Base-by-base conservation (phyloP, 208 protist species). In the Crithidia acanthocephali region DNA sequence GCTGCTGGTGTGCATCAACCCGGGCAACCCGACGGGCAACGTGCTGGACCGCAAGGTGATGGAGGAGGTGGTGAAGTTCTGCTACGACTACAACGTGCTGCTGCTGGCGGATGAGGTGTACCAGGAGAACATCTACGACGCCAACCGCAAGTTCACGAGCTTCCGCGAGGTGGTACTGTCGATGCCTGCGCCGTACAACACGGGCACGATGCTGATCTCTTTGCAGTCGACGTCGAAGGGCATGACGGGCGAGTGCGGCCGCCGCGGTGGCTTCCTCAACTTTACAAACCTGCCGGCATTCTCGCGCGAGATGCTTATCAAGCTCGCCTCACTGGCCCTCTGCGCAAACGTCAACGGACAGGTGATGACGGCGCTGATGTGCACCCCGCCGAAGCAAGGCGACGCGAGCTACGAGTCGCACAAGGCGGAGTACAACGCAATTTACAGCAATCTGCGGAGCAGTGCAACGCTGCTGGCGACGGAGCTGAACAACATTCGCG, bases 151-250 rank as follows among this genome's bases (percentile, higher is more conserved):
- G 71, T 91, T 99, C 44, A 53, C 98, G 42, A 99, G 98, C 55
- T 93, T 92, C 81, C 88, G 88, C 15, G 70, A 83, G 61, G 87
- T 94, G 20, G 82, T 91, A 67, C 77, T 84, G 23, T 59, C 65
- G 42, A 84, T 94, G 74, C 80, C 80, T n/a, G 85, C 32, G 63
- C 82, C 87, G 67, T 91, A 94, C 76, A 79, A 74, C 86, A 69
- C 59, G 13, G 70, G 86, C 40, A 88, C 85, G 52, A 76, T 86
- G 79, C 75, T 94, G 2, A 62, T 89, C 30, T 96, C 91, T 35
- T 99, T 99, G 82, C 98, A 99, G 87, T 99, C 95, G 9, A 93
- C 98, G 27, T 99, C 98, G 51, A 99, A 99, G 84, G 99, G 99
- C 22, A 88, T 99, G 44, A 81, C 98, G 58, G 98, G 97, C 45